A percentile compares a stretch with the other conserved stretches of the same genome.
phyloP scores from a whole-genome alignment of 176 grass and related monocot genomes.

The Eragrostis curvula region DNA sequence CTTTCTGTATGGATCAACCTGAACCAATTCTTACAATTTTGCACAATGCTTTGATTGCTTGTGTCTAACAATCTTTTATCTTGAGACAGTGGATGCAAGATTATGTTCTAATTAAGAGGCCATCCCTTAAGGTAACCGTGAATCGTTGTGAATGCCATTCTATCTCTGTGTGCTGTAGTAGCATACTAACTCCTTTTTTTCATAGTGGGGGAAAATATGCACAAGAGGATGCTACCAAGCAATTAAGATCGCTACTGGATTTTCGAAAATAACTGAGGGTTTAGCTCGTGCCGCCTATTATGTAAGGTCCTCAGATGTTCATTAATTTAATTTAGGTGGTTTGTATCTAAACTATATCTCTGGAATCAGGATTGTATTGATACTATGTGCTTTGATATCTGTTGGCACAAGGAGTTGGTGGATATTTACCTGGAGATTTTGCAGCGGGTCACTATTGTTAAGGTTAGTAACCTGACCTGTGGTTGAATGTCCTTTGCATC shows the following conservation, averaged over 20 bases:
- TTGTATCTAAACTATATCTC: neutral
- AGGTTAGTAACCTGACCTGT: conserved; percentile 14
- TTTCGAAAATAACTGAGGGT: neutral
- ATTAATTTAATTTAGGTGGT: neutral
- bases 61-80: neutral
- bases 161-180: neutral
- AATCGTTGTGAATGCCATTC: too few relatives aligned
- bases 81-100: conserved; percentile 26
- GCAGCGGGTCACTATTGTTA: neutral
- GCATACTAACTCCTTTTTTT: neutral
- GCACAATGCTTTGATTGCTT: neutral
- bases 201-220: neutral
- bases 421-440: conserved; percentile 1
- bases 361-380: neutral
- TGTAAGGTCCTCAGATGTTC: neutral
- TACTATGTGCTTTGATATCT: neutral
- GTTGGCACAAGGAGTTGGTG: neutral
- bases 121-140: conserved; percentile 7
- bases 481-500: too few relatives aligned
- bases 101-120: neutral
- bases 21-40: neutral
- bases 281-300: neutral
- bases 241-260: conserved; percentile 6
- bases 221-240: conserved; percentile 13
- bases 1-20: neutral